These are phyloP conservation scores for Acanthamoeba triangularis DNA, from an alignment of 208 protist species.

Conservation along the genomic window DNA sequence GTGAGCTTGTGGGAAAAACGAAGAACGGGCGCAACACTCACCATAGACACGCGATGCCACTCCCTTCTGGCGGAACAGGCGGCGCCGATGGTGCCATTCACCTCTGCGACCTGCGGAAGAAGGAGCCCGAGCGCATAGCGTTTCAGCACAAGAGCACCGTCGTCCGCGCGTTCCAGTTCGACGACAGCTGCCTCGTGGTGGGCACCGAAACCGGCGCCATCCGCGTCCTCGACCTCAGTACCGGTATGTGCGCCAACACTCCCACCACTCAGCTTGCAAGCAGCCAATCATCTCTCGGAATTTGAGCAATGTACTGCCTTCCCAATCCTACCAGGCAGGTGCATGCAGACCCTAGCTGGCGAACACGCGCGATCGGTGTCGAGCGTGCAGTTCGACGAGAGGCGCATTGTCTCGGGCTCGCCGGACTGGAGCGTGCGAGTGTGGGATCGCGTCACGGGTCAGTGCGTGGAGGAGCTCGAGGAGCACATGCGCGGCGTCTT, in stretches of 20 bases:
- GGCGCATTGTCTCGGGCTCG: constrained; percentile 50
- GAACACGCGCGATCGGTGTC: constrained; percentile 41
- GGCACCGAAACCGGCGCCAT: constrained; percentile 40
- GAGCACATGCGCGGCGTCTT: constrained; percentile 68
- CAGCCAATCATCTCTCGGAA: not conserved
- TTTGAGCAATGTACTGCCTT: not conserved
- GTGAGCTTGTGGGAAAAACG: no score
- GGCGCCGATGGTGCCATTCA: constrained; percentile 2
- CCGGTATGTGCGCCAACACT: not conserved
- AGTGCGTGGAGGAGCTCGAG: constrained; percentile 58
- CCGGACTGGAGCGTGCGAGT: constrained; percentile 68
- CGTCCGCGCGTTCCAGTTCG: constrained; percentile 25
- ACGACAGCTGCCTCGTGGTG: constrained; percentile 51
- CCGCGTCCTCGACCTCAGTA: constrained; percentile 16
- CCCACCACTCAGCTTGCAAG: not conserved
- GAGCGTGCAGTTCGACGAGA: constrained; percentile 8
- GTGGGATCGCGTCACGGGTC: constrained; percentile 57
- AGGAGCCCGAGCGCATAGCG: constrained; percentile 15
- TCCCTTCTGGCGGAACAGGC: not conserved
- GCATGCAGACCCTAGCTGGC: not conserved
- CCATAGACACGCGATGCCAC: not conserved
- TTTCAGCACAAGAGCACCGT: not conserved
- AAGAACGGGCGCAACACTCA: not conserved
- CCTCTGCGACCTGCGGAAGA: constrained; percentile 40
- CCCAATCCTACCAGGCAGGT: not conserved